Evolutionary conservation across 805 yeast genomes (phyloP), one percentile per base, ranked within the genome.

Genomic region (Candida andamanensis): DNA sequence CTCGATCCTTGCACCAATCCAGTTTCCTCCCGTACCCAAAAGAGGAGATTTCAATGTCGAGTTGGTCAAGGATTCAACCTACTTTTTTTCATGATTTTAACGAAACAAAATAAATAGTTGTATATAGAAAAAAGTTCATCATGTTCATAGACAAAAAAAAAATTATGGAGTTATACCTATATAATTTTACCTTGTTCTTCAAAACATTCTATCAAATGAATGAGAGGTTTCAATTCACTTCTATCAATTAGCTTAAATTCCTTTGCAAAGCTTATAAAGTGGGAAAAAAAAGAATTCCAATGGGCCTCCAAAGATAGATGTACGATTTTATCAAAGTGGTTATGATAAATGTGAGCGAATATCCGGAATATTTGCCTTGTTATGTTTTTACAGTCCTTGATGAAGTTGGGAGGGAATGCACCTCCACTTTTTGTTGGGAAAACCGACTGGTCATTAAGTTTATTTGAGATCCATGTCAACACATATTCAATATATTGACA

Each of bases 271-370:
- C 95, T 81, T 26, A 90, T 74, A 50, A 84, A 92, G 54, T 92
- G 98, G 11, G 95, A 92, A 60, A 94, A 92, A 47, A 89, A 85
- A 3, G 97, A 89, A 57, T 92, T 92, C 95, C 95, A 92, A 55
- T 92, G 97, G 1, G 97, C 96, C 54, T 92, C 98, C 38, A 92
- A 58, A 2, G 95, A 80, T 37, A 92, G 60, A 55, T 92, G 97
- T n/a, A 90, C 78, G 15, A 90, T 74, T 52, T 82, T 86, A 44
- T 90, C 98, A 58, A 87, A 92, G 56, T 92, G 98, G 55, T 87
- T 86, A 60, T 86, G 85, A 55, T 89, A 92, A 23, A 92, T 78
- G 52, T 89, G 95, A 4, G 98, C 98, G 61, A 90, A 89, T 11
- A 92, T 85, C 45, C 97, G 73, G 52, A 92, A 87, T 86, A 92